phyloP scores from a whole-genome alignment of 2,329 filamentous ascomycete genomes.

The Ciborinia camelliae region DNA sequence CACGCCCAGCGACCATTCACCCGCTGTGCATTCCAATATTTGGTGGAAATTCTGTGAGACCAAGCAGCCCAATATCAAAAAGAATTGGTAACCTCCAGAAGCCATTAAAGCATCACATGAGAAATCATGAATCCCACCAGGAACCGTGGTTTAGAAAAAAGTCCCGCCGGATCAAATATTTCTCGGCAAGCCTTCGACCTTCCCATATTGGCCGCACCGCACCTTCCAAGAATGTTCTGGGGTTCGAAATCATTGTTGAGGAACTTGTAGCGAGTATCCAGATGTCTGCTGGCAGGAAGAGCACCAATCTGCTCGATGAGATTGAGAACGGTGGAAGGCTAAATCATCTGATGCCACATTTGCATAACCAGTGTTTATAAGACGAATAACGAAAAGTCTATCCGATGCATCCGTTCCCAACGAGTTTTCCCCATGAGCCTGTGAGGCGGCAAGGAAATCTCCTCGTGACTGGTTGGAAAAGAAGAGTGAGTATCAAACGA shows the following conservation, averaged over 20 bases:
- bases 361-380: background rate
- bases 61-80: too few relatives aligned
- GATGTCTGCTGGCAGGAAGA: background rate
- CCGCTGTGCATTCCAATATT: background rate
- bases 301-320: background rate
- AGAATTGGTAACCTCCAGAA: too few relatives aligned
- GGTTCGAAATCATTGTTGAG: background rate
- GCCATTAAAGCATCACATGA: background rate
- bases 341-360: background rate
- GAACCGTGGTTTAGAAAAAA: background rate
- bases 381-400: background rate
- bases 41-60: too few relatives aligned
- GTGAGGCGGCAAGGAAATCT: background rate
- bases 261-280: background rate
- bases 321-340: background rate
- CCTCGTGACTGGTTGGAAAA: background rate
- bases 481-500: background rate
- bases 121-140: background rate
- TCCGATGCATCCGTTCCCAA: background rate
- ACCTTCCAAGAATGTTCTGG: background rate
- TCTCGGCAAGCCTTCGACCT: background rate
- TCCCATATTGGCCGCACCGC: background rate
- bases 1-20: background rate
- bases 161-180: background rate
- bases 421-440: background rate